A percentile compares a stretch with the other conserved stretches of the same genome.
Evolutionary conservation across 129 eudicot genomes (phyloP).

Genomic region (Scalesia atractyloides): DNA sequence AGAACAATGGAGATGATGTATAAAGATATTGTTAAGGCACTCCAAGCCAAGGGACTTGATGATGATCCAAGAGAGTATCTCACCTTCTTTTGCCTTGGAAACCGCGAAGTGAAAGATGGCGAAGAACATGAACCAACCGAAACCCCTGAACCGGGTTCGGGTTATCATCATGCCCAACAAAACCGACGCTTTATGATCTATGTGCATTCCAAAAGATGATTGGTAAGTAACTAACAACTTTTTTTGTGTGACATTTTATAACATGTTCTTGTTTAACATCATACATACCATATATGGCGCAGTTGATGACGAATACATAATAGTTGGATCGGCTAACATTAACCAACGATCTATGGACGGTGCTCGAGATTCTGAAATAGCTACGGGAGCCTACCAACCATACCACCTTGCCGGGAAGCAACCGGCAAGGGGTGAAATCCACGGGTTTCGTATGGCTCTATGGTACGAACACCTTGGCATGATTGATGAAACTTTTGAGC

Average conservation of each 20-base stretch:
- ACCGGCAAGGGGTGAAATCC: conserved; percentile 71
- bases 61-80: conserved; percentile 77
- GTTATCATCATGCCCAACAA: conserved; percentile 65
- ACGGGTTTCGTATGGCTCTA: conserved; percentile 78
- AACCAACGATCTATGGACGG: conserved; percentile 92
- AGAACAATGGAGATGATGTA: conserved; percentile 93
- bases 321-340: conserved; percentile 80
- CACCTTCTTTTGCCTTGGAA: conserved; percentile 86
- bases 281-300: conserved; percentile 5
- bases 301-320: conserved; percentile 89
- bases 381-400: conserved; percentile 89
- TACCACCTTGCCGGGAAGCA: conserved; percentile 45
- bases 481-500: conserved; percentile 55
- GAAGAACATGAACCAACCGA: conserved; percentile 78
- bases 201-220: conserved; percentile 89
- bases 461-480: conserved; percentile 93
- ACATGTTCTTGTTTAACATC: conserved; percentile 10
- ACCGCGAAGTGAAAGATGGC: conserved; percentile 61
- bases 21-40: conserved; percentile 62
- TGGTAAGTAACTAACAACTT: conserved; percentile 39
- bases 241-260: not conserved
- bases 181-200: conserved; percentile 81
- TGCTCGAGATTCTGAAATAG: conserved; percentile 73
- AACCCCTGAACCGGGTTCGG: conserved; percentile 59
- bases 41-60: conserved; percentile 56